These are phyloP conservation scores for Colletotrichum endophyticum DNA, from an alignment of 2,329 filamentous ascomycete species.

Conservation along the genomic window DNA sequence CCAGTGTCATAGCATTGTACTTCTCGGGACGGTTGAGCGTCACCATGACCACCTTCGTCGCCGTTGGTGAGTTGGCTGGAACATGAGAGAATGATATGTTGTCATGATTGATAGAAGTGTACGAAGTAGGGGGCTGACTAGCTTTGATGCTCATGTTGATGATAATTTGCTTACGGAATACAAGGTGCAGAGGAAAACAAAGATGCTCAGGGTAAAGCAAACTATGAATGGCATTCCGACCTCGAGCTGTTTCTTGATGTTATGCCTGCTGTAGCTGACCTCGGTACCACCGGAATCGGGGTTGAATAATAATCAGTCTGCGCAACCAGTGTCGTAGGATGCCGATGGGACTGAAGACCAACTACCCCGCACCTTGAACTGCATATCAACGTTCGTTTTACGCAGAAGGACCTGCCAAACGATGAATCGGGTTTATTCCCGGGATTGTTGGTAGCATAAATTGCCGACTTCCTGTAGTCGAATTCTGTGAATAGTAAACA, in stretches of 20 bases:
- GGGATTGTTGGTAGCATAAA: background rate
- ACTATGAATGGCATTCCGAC: accelerated
- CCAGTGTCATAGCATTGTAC: background rate
- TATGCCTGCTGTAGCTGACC: background rate
- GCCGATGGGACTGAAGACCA: background rate
- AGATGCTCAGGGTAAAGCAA: accelerated
- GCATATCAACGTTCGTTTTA: accelerated
- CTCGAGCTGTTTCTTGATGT: accelerated
- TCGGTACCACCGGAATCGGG: background rate
- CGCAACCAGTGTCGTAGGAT: background rate
- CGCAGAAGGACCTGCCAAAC: accelerated
- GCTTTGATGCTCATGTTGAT: background rate
- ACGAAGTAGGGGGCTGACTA: background rate
- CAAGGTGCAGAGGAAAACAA: accelerated
- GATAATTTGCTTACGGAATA: accelerated
- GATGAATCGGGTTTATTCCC: background rate
- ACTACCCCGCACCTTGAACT: background rate
- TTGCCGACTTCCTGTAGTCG: too few species aligned
- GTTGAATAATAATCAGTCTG: background rate
- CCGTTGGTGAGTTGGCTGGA: background rate
- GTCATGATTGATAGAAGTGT: background rate
- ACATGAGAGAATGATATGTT: background rate
- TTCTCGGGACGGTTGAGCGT: background rate
- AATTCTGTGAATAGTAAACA: too few species aligned
- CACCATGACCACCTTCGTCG: background rate